Conservation (phyloP, 129 eudicot species). For the Saposhnikovia divaricata region DNA sequence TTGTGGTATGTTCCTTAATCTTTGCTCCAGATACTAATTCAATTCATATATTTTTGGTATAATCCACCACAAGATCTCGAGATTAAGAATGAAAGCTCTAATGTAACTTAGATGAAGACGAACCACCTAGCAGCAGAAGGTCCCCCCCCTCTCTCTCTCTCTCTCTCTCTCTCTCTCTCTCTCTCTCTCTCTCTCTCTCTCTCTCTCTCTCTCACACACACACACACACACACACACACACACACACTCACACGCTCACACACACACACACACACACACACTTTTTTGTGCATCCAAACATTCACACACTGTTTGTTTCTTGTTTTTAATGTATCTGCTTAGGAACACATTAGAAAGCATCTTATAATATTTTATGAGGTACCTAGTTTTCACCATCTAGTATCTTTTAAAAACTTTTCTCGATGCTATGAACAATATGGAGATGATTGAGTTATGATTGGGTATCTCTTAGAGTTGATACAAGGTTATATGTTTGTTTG, state of each 20-base stretch:
- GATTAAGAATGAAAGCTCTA: constrained; percentile 18
- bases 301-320: background rate
- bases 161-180: background rate
- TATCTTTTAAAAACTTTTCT: background rate
- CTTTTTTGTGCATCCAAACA: background rate
- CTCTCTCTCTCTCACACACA: background rate
- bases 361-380: background rate
- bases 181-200: too few species aligned
- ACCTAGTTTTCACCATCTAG: background rate
- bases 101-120: background rate
- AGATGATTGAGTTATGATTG: background rate
- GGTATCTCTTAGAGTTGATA: background rate
- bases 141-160: constrained; percentile 7
- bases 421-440: background rate
- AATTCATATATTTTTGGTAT: constrained; percentile 50
- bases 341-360: background rate
- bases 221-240: background rate
- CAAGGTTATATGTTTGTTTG: background rate
- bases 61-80: constrained; percentile 23
- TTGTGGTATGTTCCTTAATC: constrained; percentile 30
- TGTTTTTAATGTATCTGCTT: background rate
- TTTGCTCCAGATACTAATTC: constrained; percentile 46
- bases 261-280: background rate
- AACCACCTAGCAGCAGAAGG: background rate
- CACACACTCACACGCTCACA: background rate